Conservation (phyloP, 2,329 filamentous ascomycete genomes). For the Aspergillus sp. region DNA sequence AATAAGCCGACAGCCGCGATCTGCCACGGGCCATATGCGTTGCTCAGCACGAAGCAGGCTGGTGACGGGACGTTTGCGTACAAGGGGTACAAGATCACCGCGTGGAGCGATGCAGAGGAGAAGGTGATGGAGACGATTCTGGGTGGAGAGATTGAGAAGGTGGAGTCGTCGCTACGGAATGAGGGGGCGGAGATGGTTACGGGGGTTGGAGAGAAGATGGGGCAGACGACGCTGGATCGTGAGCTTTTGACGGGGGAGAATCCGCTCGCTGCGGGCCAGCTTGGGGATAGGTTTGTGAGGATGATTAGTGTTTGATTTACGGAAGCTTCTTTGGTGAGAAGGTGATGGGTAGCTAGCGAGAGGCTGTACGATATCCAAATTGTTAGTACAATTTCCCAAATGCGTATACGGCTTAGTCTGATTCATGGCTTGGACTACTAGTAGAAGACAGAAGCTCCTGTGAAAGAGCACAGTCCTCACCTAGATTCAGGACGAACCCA, state of each 20-base stretch:
- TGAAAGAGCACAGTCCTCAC: too few species aligned
- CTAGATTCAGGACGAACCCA: too few species aligned
- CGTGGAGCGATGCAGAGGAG: constrained; percentile 53
- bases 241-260: constrained; percentile 45
- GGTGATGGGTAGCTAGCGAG: neutral
- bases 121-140: constrained; percentile 51
- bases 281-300: constrained; percentile 39
- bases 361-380: too few species aligned
- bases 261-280: constrained; percentile 36
- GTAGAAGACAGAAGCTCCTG: too few species aligned
- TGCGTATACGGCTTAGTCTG: too few species aligned
- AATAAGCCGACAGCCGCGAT: constrained; percentile 51
- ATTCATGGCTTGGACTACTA: too few species aligned
- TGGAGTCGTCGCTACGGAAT: constrained; percentile 44
- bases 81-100: constrained; percentile 52
- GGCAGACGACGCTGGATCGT: constrained; percentile 48
- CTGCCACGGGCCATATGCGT: constrained; percentile 54
- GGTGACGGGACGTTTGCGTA: constrained; percentile 47
- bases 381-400: too few species aligned
- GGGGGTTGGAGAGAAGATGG: constrained; percentile 44
- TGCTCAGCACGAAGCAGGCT: constrained; percentile 47
- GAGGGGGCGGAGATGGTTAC: constrained; percentile 52
- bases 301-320: constrained; percentile 34
- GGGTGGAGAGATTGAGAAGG: constrained; percentile 50
- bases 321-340: too few species aligned